Evolutionary conservation across 192 early-diverging fungal species (phyloP).

Genomic region (Glomus cerebriforme): DNA sequence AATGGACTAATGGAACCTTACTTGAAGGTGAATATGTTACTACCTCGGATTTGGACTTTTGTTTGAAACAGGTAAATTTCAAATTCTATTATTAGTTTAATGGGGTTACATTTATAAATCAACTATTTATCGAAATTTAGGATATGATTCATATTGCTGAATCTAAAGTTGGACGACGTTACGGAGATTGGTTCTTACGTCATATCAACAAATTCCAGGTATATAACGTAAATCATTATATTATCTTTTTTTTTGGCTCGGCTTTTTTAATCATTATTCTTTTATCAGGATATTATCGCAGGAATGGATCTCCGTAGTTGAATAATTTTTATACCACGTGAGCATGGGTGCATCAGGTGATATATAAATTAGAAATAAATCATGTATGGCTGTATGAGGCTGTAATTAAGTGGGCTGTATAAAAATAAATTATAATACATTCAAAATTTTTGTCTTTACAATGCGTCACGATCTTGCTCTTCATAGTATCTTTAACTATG

Average conservation of each 20-base stretch:
- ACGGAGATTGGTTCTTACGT: slow-evolving; percentile 95
- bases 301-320: slow-evolving; percentile 18
- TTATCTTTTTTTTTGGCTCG: neutral
- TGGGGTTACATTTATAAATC: neutral
- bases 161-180: slow-evolving; percentile 88
- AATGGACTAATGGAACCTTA: slow-evolving; percentile 79
- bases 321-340: neutral
- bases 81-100: neutral
- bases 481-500: neutral
- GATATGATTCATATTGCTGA: slow-evolving; percentile 96
- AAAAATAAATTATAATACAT: neutral
- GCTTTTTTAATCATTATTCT: neutral
- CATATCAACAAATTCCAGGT: slow-evolving; percentile 91
- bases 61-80: slow-evolving; percentile 68
- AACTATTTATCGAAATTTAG: slow-evolving; percentile 23
- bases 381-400: no score
- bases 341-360: no score
- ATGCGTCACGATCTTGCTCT: neutral
- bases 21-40: slow-evolving; percentile 81
- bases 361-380: no score
- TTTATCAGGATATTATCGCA: slow-evolving; percentile 25
- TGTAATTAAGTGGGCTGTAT: no score
- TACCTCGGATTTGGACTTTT: slow-evolving; percentile 91
- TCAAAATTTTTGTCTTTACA: no score
- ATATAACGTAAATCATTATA: slow-evolving; percentile 23